phyloP scores from a whole-genome alignment of 2,329 filamentous ascomycete species.

The Sclerotiophoma versabilis region DNA sequence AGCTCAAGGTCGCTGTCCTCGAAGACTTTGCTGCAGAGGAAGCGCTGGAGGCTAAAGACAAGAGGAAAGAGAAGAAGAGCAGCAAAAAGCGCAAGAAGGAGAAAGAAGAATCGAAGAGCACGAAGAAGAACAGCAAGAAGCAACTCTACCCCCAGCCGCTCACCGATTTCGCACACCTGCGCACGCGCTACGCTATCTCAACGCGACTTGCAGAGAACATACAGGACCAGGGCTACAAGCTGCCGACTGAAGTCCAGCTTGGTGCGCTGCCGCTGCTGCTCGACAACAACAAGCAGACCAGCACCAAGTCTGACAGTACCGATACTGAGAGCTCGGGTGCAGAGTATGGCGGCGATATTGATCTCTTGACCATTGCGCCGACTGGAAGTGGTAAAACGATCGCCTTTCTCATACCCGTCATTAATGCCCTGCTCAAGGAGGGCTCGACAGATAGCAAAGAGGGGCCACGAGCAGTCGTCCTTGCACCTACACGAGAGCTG shows the following conservation, averaged over 20 bases:
- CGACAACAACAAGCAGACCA: constrained; percentile 45
- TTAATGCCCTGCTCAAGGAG: constrained; percentile 70
- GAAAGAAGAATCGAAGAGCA: constrained; percentile 45
- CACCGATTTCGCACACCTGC: constrained; percentile 76
- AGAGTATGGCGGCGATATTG: constrained; percentile 57
- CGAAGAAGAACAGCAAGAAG: constrained; percentile 62
- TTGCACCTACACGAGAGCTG: constrained; percentile 60
- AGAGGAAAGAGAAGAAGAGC: constrained; percentile 62
- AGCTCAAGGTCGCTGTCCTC: constrained; percentile 84
- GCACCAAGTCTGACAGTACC: constrained; percentile 40
- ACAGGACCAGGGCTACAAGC: constrained; percentile 79
- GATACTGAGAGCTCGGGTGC: constrained; percentile 41
- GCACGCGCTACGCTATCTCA: constrained; percentile 75
- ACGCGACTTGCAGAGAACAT: constrained; percentile 79
- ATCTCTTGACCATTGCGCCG: constrained; percentile 88
- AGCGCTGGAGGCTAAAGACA: constrained; percentile 44
- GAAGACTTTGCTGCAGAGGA: constrained; percentile 52
- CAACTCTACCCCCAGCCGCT: constrained; percentile 82
- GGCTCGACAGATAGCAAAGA: constrained; percentile 30
- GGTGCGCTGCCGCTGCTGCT: constrained; percentile 82
- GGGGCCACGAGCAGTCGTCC: constrained; percentile 52
- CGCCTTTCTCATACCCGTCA: constrained; percentile 86
- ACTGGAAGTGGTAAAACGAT: constrained; percentile 97
- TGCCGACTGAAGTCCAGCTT: constrained; percentile 94
- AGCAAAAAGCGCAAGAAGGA: constrained; percentile 58